These are phyloP conservation scores for Chlorella variabilis DNA, from an alignment of 163 green algal species.

Conservation along the genomic window DNA sequence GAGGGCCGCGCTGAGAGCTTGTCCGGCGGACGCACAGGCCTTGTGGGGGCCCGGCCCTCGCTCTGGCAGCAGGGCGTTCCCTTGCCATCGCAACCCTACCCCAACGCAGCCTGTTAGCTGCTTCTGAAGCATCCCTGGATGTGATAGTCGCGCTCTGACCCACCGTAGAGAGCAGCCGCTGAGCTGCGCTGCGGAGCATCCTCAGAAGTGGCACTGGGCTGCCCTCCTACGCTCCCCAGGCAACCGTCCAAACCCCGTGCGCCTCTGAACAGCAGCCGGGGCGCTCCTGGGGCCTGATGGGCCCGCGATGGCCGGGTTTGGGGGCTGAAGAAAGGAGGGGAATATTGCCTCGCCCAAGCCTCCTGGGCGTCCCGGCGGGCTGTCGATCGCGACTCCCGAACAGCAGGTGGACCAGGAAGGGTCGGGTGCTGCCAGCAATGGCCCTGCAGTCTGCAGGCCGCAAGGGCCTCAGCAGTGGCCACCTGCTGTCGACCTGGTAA, in stretches of 20 bases:
- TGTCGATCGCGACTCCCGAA: too few species aligned
- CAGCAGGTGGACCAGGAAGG: neutral
- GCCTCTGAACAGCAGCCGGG: neutral
- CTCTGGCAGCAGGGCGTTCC: neutral
- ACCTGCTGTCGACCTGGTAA: slow-evolving; percentile 32
- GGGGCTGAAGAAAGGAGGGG: too few species aligned
- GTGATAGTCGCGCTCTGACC: neutral
- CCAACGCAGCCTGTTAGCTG: neutral
- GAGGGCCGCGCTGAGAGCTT: neutral
- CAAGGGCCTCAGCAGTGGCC: slow-evolving; percentile 26
- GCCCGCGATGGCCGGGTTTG: too few species aligned
- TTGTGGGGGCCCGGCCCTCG: neutral
- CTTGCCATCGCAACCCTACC: slow-evolving; percentile 12
- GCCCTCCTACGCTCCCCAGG: neutral
- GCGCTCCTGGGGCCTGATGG: neutral
- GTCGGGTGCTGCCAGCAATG: neutral
- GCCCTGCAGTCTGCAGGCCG: slow-evolving; percentile 14
- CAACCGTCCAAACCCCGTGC: neutral
- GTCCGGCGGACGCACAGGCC: too few species aligned
- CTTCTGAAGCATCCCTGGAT: neutral
- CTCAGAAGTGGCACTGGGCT: too few species aligned
- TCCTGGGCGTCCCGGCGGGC: too few species aligned
- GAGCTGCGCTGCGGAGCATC: neutral
- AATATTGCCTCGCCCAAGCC: too few species aligned
- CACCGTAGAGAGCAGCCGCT: slow-evolving; percentile 8